Percentiles rank a stretch among this genome's conserved stretches.
Conservation (phyloP, 73 alveolate genomes). For the Paraurostyla sp. region DNA sequence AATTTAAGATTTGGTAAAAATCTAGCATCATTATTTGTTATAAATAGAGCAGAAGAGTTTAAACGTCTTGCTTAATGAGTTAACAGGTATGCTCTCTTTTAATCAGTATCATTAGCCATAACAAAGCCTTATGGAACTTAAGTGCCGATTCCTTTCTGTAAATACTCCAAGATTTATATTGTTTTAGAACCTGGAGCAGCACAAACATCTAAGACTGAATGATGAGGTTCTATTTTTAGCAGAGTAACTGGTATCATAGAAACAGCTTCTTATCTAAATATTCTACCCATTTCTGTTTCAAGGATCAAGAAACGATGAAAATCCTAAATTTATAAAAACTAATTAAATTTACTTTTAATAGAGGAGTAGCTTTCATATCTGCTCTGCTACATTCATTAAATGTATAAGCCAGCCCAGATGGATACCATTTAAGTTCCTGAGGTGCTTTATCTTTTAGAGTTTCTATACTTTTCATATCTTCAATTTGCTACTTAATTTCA, state of each 20-base stretch:
- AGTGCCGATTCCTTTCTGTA: constrained; percentile 78
- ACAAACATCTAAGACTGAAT: constrained; percentile 90
- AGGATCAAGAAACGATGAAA: constrained; percentile 45
- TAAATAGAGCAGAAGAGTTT: constrained; percentile 75
- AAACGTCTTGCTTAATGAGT: constrained; percentile 87
- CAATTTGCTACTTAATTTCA: neutral
- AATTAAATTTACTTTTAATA: constrained; percentile 26
- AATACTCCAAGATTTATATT: constrained; percentile 85
- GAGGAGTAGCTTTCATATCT: constrained; percentile 57
- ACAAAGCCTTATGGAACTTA: constrained; percentile 90
- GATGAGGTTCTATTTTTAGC: constrained; percentile 86
- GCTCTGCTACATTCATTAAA: constrained; percentile 58
- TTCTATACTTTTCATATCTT: neutral
- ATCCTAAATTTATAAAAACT: neutral
- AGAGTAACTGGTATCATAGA: constrained; percentile 95
- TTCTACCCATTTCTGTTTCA: constrained; percentile 74
- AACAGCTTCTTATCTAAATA: constrained; percentile 90
- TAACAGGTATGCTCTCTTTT: constrained; percentile 93
- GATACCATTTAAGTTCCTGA: constrained; percentile 45
- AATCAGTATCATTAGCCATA: constrained; percentile 93
- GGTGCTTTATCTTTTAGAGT: constrained; percentile 52
- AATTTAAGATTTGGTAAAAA: constrained; percentile 75
- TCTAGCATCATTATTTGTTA: constrained; percentile 90
- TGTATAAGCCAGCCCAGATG: constrained; percentile 49
- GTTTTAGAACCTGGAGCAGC: constrained; percentile 98